Evolutionary conservation across 805 yeast genomes (phyloP).

Genomic region (Schwanniomyces pseudopolymorphus): DNA sequence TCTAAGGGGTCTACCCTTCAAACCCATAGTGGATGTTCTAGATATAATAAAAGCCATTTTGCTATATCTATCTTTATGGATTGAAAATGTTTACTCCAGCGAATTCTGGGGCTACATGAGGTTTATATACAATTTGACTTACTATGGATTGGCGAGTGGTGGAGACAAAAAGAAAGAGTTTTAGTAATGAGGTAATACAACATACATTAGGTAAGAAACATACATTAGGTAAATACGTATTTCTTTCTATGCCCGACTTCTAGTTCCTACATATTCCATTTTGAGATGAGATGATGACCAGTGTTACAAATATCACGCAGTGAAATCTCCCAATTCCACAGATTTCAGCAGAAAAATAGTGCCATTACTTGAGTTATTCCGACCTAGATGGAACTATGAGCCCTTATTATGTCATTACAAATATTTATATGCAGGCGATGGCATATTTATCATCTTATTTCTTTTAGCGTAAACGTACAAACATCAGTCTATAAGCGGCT

Average conservation of each 20-base stretch:
- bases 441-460: no score
- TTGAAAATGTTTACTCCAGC: neutral
- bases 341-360: neutral
- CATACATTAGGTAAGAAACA: neutral
- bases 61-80: neutral
- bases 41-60: conserved; percentile 22
- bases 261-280: neutral
- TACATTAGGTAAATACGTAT: neutral
- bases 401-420: neutral
- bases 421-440: neutral
- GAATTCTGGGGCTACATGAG: neutral
- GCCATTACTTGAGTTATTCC: neutral
- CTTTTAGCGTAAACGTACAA: neutral
- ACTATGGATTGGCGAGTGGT: neutral
- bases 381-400: neutral
- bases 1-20: conserved; percentile 50
- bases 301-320: neutral
- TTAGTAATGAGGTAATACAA: neutral
- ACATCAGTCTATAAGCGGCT: no score
- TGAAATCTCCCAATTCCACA: neutral
- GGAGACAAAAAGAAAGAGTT: neutral
- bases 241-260: neutral
- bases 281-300: neutral
- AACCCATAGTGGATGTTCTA: conserved; percentile 51
- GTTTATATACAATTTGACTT: neutral